Evolutionary conservation across 2,329 filamentous ascomycete genomes (phyloP).

Genomic region (Claviceps fusiformis): DNA sequence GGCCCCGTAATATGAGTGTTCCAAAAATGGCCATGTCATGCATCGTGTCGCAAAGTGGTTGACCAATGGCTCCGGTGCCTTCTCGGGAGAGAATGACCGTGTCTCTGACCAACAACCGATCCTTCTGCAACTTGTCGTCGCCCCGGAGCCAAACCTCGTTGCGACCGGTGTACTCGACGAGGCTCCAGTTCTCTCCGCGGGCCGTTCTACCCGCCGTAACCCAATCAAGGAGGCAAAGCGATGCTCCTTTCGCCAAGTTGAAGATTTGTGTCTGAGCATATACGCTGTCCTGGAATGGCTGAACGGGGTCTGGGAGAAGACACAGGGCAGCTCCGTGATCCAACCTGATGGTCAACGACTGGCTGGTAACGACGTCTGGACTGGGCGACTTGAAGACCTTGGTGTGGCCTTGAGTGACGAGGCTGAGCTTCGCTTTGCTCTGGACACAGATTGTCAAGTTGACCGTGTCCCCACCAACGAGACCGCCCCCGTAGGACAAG

Average conservation of each 20-base stretch:
- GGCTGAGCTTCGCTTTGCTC: conserved; percentile 48
- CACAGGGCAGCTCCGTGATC: conserved; percentile 41
- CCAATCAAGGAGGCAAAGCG: conserved; percentile 83
- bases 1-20: conserved; percentile 70
- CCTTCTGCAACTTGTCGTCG: conserved; percentile 19
- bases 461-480: conserved; percentile 78
- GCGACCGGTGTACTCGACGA: conserved; percentile 63
- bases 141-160: conserved; percentile 67
- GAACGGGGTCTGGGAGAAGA: conserved; percentile 78
- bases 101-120: conserved; percentile 68
- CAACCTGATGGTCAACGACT: conserved; percentile 39
- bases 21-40: conserved; percentile 65
- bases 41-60: conserved; percentile 48
- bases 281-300: conserved; percentile 72
- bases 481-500: conserved; percentile 84
- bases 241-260: conserved; percentile 39
- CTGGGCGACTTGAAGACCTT: conserved; percentile 80
- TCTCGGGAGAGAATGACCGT: conserved; percentile 60
- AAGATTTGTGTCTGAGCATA: conserved; percentile 81
- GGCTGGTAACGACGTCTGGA: conserved; percentile 40
- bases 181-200: conserved; percentile 78
- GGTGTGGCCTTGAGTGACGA: conserved; percentile 68
- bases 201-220: conserved; percentile 78
- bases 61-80: conserved; percentile 24
- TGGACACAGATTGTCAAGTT: conserved; percentile 56